phyloP scores from a whole-genome alignment of 2,329 filamentous ascomycete species.

The Arthrocladium fulminans region DNA sequence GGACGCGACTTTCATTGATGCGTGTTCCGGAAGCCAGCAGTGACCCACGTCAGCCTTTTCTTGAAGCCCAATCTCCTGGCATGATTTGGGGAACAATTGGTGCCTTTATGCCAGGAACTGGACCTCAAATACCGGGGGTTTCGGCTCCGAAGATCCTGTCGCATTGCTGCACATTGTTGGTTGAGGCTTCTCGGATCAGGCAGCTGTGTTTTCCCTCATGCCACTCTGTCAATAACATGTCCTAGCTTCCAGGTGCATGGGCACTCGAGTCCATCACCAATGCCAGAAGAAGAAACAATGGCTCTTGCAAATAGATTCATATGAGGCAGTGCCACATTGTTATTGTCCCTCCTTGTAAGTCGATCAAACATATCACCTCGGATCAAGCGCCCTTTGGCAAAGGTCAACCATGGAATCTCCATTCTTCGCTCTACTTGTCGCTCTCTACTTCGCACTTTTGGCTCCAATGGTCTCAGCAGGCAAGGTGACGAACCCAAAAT shows the following conservation, averaged over 20 bases:
- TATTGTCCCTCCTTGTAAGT: neutral
- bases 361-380: neutral
- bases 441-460: conserved; percentile 14
- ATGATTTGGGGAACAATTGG: too few species aligned
- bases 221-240: conserved; percentile 1
- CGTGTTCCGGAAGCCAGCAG: too few species aligned
- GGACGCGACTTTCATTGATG: too few species aligned
- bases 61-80: too few species aligned
- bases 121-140: too few species aligned
- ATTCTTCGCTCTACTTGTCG: conserved; percentile 14
- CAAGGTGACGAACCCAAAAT: conserved; percentile 24
- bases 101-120: too few species aligned
- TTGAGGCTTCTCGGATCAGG: neutral
- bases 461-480: conserved; percentile 15
- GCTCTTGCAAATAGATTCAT: neutral
- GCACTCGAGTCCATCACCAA: too few species aligned
- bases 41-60: too few species aligned
- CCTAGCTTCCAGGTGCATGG: too few species aligned
- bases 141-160: too few species aligned
- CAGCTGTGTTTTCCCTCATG: neutral
- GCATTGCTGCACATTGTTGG: too few species aligned
- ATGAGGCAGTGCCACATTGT: neutral
- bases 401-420: conserved; percentile 11
- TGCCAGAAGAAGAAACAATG: too few species aligned
- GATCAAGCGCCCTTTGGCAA: neutral